Base-by-base conservation (phyloP, 345 rosid species). In the Murraya koenigii region DNA sequence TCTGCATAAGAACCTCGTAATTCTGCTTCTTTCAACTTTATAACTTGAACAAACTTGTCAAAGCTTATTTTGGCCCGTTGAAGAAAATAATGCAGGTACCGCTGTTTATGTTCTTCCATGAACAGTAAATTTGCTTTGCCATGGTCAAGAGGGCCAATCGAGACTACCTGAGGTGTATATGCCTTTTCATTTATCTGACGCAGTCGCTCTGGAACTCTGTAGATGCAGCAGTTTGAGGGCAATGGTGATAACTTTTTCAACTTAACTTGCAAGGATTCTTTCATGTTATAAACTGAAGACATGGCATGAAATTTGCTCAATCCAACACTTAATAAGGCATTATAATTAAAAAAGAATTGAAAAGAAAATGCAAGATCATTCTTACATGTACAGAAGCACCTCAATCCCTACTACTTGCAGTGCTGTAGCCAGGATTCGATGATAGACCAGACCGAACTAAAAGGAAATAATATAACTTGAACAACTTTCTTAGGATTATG, bases 101-200 rank as follows among this genome's bases (percentile, higher is more conserved):
- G 56, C 61, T 33, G 15, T 68, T 79, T 79, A 13, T 74, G 68
- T 8, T 67, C 69, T 47, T 79, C 69, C 67, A 79, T 74, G 23
- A 68, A 6, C 25, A 22, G 59, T 14, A 69, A 19, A 2, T n/a
- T 32, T 7, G 39, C 54, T 7, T 58, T 65, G 35, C 78, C 78
- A 41, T 74, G 82, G 59, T 79, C 74, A 68, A 55, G 11, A 8
- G 82, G 82, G 15, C 82, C 82, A 5, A 79, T 66, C 0, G 82
- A 79, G 28, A 74, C 74, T 8, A 79, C 61, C 60, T 47, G 66
- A 26, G 82, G 82, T 22, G 74, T 66, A 66, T 36, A 79, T 3
- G 47, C 23, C 35, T 55, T 30, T 22, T 56, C 66, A 23, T 79
- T 52, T 3, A 33, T 2, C 6, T 56, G 26, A 2, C 78, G 30